Evolutionary conservation across 768 basidiomycete species (phyloP), one percentile per base, ranked within the genome.

Genomic region (Russula olivacea): DNA sequence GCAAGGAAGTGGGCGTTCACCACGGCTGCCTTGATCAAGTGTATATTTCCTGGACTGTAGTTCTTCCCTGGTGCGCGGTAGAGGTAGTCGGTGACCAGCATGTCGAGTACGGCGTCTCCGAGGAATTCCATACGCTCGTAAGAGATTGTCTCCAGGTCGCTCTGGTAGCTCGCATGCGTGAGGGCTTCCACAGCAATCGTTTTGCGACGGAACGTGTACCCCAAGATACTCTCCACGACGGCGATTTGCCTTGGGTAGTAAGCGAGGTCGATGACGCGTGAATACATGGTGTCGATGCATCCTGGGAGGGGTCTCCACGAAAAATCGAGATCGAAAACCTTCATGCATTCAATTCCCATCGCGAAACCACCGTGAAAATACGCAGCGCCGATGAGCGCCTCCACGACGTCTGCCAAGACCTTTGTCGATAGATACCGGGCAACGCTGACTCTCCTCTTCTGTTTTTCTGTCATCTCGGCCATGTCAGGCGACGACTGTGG

Each of bases 71-170:
- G 80, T 0, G 80, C 85, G 47, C 76, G 82, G 71, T 86, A 91
- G 4, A 91, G 74, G 68, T 79, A 83, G 68, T 89, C 82, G n/a
- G 81, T 86, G 55, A 89, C 83, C 51, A 90, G 71, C 84, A 89
- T 88, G 67, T 91, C 88, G 34, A 89, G 79, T 1, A 90, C 81
- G 0, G 85, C 80, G 65, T 91, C 89, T 4, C 89, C 89, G 2
- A 89, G 79, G 67, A 91, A 89, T 66, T 90, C 88, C 78, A 90
- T 80, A 30, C 89, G 81, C 68, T 91, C 89, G 71, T 91, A 89
- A 7, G 87, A 89, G 12, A 83, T 75, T 0, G 85, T 85, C 1
- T 76, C 75, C 28, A 76, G 66, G 61, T 87, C 82, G 51, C 80
- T 78, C 61, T 87, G 83, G 66, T 85, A 86, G 68, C 83, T 87